These are phyloP conservation scores for Suhomyces anneliseae DNA, from an alignment of 1,139 yeast species.

Conservation along the genomic window DNA sequence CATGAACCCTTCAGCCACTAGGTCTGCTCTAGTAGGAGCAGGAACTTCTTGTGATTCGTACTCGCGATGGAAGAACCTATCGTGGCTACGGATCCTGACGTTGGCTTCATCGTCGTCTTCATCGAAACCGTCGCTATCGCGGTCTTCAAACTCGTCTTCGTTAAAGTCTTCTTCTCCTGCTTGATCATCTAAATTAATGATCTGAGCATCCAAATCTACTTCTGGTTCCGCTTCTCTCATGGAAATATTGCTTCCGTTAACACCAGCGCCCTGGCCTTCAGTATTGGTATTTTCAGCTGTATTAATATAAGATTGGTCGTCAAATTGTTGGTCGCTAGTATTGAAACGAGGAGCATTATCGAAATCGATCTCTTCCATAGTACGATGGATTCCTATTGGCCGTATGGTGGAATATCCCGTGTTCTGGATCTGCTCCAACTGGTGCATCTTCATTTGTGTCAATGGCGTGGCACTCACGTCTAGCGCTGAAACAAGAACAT, in stretches of 20 bases:
- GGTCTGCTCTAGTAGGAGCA: slow-evolving; percentile 10
- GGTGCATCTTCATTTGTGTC: slow-evolving; percentile 39
- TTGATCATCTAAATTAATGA: slow-evolving; percentile 43
- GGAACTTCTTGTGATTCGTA: background rate
- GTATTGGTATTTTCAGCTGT: slow-evolving; percentile 17
- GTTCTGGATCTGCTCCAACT: slow-evolving; percentile 42
- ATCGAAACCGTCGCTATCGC: slow-evolving; percentile 1
- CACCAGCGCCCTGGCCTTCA: slow-evolving; percentile 12
- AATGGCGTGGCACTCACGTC: slow-evolving; percentile 20
- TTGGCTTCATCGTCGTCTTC: slow-evolving; percentile 15
- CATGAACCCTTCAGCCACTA: slow-evolving; percentile 44
- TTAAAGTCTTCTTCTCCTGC: slow-evolving; percentile 17
- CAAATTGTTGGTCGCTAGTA: slow-evolving; percentile 15
- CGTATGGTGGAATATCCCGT: slow-evolving; percentile 51
- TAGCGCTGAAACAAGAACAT: slow-evolving; percentile 1
- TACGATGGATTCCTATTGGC: slow-evolving; percentile 58
- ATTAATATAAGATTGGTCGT: slow-evolving; percentile 16
- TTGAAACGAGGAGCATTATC: slow-evolving; percentile 20
- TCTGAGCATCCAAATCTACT: slow-evolving; percentile 48
- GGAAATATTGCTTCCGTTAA: slow-evolving; percentile 10
- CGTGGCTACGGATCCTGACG: slow-evolving; percentile 4
- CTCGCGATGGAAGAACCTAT: slow-evolving; percentile 1
- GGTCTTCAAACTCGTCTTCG: slow-evolving; percentile 12
- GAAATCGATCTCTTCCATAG: slow-evolving; percentile 49
- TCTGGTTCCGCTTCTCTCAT: slow-evolving; percentile 14